Base-by-base conservation (phyloP, 2,329 filamentous ascomycete species). In the Cadophora sp. region DNA sequence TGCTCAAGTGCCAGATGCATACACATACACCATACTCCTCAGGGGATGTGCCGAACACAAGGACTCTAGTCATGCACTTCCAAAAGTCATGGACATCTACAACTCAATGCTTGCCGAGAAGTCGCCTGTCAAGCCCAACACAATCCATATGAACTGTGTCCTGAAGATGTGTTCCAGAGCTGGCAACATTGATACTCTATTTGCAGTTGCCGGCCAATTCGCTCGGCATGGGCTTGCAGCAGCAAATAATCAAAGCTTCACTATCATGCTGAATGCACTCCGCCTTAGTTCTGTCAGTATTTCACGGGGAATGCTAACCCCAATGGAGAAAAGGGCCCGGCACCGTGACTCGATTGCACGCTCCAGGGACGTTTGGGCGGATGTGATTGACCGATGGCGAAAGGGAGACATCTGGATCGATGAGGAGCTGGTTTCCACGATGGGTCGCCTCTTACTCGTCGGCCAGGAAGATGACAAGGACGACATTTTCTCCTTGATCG, bases 131-230 rank as follows among this genome's bases (percentile, higher is more conserved):
- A 84, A 89, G 70, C 91, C 92, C 18, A 92, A 89, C 72, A 91
- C 90, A 43, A 91, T 93, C 65, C 96, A 98, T 76, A 88, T 92
- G 70, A 99, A 99, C 77, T 92, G 94, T 11, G 87, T 94, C n/a
- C 82, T 99, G 53, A 88, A 89, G 66, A 91, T 96, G 9, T 98
- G 94, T 77, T 86, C 90, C 58, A 85, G 87, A 66, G 90, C 91
- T 4, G 78, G 83, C 14, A 90, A 97, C 76, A 84, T 97, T 78
- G 93, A 97, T 72, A 87, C 89, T 18, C 81, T 98, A 72, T 97
- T 96, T 83, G 85, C 86, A 64, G 85, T 97, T 70, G 87, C 90
- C 51, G 85, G 87, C n/a, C 88, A 89, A 39, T 84, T 95, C 66
- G 90, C 94, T 18, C 85, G 89, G 16, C 80, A 77, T 11, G 90